Evolutionary conservation across 495 filamentous ascomycete genomes (phyloP).

Genomic region (Aspergillus sparsus): DNA sequence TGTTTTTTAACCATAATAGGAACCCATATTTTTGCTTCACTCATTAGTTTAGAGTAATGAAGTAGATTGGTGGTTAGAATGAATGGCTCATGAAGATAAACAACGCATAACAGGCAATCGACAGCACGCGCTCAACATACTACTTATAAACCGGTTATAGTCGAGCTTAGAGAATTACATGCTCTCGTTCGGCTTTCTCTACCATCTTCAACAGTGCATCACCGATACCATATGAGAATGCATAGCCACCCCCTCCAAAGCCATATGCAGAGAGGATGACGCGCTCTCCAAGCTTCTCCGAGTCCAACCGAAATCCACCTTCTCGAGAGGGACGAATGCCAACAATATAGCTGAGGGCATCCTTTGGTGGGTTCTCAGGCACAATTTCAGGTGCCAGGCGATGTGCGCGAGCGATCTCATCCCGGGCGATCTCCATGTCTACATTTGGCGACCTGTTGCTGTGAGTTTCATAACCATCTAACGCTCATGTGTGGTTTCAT

Average conservation of each 20-base stretch:
- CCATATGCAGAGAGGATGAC: slow-evolving; percentile 44
- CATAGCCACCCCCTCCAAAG: slow-evolving; percentile 48
- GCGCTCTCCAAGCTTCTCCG: slow-evolving; percentile 30
- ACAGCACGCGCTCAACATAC: no score
- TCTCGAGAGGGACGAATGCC: slow-evolving; percentile 44
- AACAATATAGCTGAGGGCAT: slow-evolving; percentile 39
- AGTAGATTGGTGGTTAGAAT: no score
- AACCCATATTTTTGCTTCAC: no score
- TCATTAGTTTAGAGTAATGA: no score
- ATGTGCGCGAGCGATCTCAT: slow-evolving; percentile 46
- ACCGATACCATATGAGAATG: slow-evolving; percentile 46
- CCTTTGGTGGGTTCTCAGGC: slow-evolving; percentile 35
- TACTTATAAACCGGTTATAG: no score
- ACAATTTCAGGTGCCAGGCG: slow-evolving; percentile 43
- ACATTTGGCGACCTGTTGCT: slow-evolving; percentile 34
- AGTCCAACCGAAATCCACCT: slow-evolving; percentile 45
- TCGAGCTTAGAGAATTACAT: slow-evolving; percentile 29
- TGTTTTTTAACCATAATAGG: no score
- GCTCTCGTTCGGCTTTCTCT: slow-evolving; percentile 34
- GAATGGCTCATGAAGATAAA: no score
- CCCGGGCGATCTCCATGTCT: slow-evolving; percentile 41
- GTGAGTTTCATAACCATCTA: background rate
- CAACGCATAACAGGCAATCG: no score
- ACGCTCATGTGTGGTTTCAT: background rate
- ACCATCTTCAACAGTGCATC: slow-evolving; percentile 46